phyloP scores from a whole-genome alignment of 805 yeast species.

The Millerozyma acaciae region DNA sequence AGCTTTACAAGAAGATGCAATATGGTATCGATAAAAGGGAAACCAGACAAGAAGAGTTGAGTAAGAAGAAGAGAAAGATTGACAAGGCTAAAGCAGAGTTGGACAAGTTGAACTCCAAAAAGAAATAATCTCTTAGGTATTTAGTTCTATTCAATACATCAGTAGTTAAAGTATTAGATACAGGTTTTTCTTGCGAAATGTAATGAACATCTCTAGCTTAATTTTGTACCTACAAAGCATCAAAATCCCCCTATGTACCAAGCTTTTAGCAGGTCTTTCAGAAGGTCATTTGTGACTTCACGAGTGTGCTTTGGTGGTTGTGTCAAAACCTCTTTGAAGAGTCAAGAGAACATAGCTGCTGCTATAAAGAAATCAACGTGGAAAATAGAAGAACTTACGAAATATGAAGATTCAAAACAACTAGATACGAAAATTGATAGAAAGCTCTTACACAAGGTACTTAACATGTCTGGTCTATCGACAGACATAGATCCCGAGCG shows the following conservation, averaged over 20 bases:
- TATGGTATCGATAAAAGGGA: slow-evolving; percentile 83
- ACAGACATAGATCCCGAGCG: slow-evolving; percentile 16
- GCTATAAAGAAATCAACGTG: slow-evolving; percentile 16
- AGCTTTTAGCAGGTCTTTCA: too few species aligned
- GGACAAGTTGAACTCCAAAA: too few species aligned
- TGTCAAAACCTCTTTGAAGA: too few species aligned
- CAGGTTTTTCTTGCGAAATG: too few species aligned
- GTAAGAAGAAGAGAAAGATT: slow-evolving; percentile 65
- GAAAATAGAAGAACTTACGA: slow-evolving; percentile 16
- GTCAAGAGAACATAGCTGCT: too few species aligned
- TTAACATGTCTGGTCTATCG: slow-evolving; percentile 32
- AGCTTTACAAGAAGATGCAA: slow-evolving; percentile 91
- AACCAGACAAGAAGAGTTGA: slow-evolving; percentile 62
- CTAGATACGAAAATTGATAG: slow-evolving; percentile 12
- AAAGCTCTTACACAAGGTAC: slow-evolving; percentile 22
- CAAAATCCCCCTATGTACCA: too few species aligned
- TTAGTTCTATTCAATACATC: too few species aligned
- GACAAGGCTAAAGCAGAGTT: slow-evolving; percentile 54
- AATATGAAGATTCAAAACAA: slow-evolving; percentile 3
- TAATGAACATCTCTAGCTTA: too few species aligned
- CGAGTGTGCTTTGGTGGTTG: background rate
- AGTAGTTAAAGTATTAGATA: too few species aligned
- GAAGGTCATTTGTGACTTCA: background rate
- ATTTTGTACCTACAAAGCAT: too few species aligned
- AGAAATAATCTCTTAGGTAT: too few species aligned